These are phyloP conservation scores for Yamadazyma kanchanaburiensis DNA, from an alignment of 1,139 yeast species.

Conservation along the genomic window DNA sequence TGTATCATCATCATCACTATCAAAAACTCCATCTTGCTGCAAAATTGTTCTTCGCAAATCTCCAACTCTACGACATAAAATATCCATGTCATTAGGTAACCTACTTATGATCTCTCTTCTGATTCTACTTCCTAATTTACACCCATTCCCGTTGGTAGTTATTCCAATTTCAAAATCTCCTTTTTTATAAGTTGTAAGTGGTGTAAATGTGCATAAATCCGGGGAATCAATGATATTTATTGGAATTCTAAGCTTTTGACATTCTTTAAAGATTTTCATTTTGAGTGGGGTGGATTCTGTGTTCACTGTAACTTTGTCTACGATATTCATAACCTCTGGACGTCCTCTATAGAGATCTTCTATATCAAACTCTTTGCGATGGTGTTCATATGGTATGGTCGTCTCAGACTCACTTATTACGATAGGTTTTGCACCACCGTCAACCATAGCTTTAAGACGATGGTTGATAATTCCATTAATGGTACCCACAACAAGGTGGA, in stretches of 20 bases:
- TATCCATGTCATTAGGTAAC: conserved; percentile 69
- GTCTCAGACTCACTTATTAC: conserved; percentile 30
- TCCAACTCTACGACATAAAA: conserved; percentile 68
- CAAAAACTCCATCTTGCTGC: conserved; percentile 53
- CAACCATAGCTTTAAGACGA: conserved; percentile 48
- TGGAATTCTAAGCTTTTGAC: conserved; percentile 69
- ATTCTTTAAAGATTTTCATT: conserved; percentile 40
- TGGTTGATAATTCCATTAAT: conserved; percentile 46
- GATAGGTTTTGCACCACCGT: conserved; percentile 58
- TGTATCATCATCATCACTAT: conserved; percentile 20
- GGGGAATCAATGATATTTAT: conserved; percentile 76
- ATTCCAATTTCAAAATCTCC: conserved; percentile 83
- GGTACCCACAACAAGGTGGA: conserved; percentile 60
- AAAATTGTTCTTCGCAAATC: conserved; percentile 56
- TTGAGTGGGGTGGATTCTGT: conserved; percentile 28
- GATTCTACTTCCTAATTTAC: conserved; percentile 78
- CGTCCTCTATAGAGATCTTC: conserved; percentile 56
- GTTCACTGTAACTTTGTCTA: conserved; percentile 74
- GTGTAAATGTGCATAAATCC: conserved; percentile 68
- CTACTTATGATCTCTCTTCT: conserved; percentile 67
- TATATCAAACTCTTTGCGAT: conserved; percentile 33
- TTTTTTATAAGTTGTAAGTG: conserved; percentile 66
- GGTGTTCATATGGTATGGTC: conserved; percentile 23
- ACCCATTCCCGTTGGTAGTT: conserved; percentile 87
- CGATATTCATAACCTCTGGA: conserved; percentile 54